A percentile compares a stretch with the other conserved stretches of the same genome.
Evolutionary conservation across 1,284 basidiomycete genomes (phyloP).

Genomic region (Salmacisia buchloeana): DNA sequence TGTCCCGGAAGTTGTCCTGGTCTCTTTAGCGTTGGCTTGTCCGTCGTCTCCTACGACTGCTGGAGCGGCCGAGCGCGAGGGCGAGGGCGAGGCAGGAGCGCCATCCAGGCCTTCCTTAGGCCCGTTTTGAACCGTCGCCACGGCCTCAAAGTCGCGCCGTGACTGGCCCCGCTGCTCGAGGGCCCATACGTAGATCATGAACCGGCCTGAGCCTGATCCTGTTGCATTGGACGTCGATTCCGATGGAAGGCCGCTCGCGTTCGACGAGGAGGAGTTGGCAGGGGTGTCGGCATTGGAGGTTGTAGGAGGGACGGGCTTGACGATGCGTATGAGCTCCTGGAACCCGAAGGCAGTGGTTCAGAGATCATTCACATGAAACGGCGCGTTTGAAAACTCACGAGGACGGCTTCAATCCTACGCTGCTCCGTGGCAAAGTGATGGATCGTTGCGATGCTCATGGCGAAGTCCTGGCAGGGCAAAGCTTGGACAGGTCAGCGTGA

Average conservation of each 20-base stretch:
- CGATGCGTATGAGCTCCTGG: constrained; percentile 9
- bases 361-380: neutral
- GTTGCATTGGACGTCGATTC: neutral
- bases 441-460: constrained; percentile 48
- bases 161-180: constrained; percentile 71
- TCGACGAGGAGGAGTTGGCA: constrained; percentile 15
- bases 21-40: constrained; percentile 19
- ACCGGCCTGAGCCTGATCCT: constrained; percentile 59
- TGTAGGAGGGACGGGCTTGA: constrained; percentile 54
- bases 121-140: no score
- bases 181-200: constrained; percentile 98
- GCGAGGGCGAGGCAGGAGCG: no score
- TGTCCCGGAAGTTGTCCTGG: constrained; percentile 17
- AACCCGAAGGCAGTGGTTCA: neutral
- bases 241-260: neutral
- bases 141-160: constrained; percentile 35
- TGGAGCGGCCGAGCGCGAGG: no score
- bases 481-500: constrained; percentile 8
- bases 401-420: constrained; percentile 29
- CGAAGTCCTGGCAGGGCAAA: constrained; percentile 29
- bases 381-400: constrained; percentile 20
- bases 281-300: constrained; percentile 25
- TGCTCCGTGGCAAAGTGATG: constrained; percentile 46
- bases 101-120: no score
- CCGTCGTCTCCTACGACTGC: neutral